Evolutionary conservation across 352 stramenopile genomes (phyloP).

Genomic region (Phytophthora pseudosyringae): DNA sequence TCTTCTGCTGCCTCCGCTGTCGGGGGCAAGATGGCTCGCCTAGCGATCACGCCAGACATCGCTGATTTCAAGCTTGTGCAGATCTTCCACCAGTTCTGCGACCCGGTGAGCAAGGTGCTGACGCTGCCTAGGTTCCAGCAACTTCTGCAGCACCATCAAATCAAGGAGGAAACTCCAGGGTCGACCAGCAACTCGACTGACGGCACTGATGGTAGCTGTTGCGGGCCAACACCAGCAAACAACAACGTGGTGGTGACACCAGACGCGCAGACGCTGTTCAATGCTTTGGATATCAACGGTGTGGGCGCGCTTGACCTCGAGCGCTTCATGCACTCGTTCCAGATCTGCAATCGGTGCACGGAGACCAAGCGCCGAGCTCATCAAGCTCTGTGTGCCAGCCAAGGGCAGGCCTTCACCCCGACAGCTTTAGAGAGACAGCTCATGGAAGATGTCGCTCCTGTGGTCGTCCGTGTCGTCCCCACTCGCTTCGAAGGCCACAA

Average conservation of each 20-base stretch:
- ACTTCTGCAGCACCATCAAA: constrained; percentile 66
- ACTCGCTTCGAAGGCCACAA: constrained; percentile 75
- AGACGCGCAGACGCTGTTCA: constrained; percentile 66
- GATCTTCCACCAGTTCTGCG: constrained; percentile 86
- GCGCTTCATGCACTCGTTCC: constrained; percentile 85
- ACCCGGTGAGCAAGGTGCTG: constrained; percentile 62
- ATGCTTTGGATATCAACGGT: constrained; percentile 54
- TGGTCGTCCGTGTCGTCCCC: constrained; percentile 81
- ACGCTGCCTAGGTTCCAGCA: constrained; percentile 65
- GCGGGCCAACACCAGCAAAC: constrained; percentile 8
- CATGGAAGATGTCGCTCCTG: constrained; percentile 80
- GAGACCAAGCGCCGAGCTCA: constrained; percentile 75
- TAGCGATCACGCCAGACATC: constrained; percentile 79
- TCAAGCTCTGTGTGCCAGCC: constrained; percentile 58
- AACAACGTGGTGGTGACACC: constrained; percentile 26
- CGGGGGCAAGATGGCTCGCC: constrained; percentile 47
- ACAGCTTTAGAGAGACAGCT: constrained; percentile 67
- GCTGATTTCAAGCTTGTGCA: constrained; percentile 88
- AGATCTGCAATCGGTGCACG: constrained; percentile 89
- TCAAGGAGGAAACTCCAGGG: constrained; percentile 57
- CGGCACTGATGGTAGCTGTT: constrained; percentile 9
- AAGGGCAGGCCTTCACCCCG: constrained; percentile 53
- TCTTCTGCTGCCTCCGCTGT: constrained; percentile 5
- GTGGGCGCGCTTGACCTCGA: constrained; percentile 64
- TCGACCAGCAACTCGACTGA: constrained; percentile 15